Base-by-base conservation (phyloP, 345 rosid genomes). In the Turnera subulata region DNA sequence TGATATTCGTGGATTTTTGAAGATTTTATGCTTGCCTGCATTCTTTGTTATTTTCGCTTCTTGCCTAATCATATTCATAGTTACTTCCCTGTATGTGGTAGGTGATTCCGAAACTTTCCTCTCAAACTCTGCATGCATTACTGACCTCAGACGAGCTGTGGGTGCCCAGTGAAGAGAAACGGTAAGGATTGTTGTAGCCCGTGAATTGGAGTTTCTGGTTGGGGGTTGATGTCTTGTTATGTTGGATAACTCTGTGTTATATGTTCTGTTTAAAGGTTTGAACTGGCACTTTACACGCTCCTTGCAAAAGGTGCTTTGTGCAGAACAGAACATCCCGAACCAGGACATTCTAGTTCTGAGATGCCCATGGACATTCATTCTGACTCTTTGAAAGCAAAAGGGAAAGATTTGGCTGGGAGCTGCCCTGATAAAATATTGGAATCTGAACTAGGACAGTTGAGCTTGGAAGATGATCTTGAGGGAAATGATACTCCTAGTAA, bases 71-170 rank as follows among this genome's bases (percentile, higher is more conserved):
- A 42, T 51, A 32, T 59, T 62, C 61, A 43, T 62, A n/a, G n/a
- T n/a, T n/a, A n/a, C n/a, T 64, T 42, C 39, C 40, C 24, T 9
- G 42, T 14, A 63, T 61, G 14, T 73, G 59, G 25, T 76, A 91
- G 98, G 87, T 92, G 72, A 93, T 92, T 60, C 89, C 98, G 45
- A 92, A 84, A 68, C 84, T 89, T 73, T 89, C 98, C 33, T 78
- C 93, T 55, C 95, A 86, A 73, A 89, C 96, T 63, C 67, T 89
- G 75, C 96, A 78, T 76, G 91, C 96, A 21, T 76, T 92, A 81
- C 78, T 89, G 73, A 92, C 98, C 29, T 89, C 98, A 44, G 94
- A 92, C 78, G 94, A 86, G 70, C 64, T 92, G 40, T 92, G 96
- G 96, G 86, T 92, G 52, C 84, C 86, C 35, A 86, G 82, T 55